Evolutionary conservation across 768 basidiomycete species (phyloP), one percentile per base, ranked within the genome.

Genomic region (Exidia glandulosa): DNA sequence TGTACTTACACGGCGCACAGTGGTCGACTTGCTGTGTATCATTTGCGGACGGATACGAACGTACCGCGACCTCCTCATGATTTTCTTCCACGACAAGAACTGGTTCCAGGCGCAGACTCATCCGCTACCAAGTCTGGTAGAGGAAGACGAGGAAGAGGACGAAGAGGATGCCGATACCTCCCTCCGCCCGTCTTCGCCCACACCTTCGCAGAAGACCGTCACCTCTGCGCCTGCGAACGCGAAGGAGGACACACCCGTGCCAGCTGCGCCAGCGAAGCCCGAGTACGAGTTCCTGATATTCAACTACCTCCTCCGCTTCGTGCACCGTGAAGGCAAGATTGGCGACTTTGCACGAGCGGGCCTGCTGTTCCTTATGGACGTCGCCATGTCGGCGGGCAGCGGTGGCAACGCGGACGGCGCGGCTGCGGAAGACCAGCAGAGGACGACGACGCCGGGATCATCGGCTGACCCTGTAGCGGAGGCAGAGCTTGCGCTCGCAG

Each of bases 201-300:
- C 82, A 23, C 79, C 81, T 5, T 87, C 87, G 1, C 80, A 83
- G 60, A 72, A 71, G 5, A 87, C 84, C 2, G 73, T 81, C 33
- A 82, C 75, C 32, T 83, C 81, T 12, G 78, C 73, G 37, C 64
- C 68, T 9, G 76, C 74, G 13, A 68, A 72, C 14, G 71, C 78
- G 9, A 29, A 23, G 30, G 41, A 45, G 19, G 19, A 14, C 16
- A 23, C 16, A 19, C 19, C 41, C 6, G 41, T 3, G 59, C 57
- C 10, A 45, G 65, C 66, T 3, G 62, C 69, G 0, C 70, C 71
- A 23, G 85, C 82, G 68, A 89, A 88, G 70, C 76, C 90, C 23
- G 92, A 95, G 73, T 95, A 95, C 67, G 94, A 98, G 69, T 97
- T 96, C 68, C 82, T 95, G 31, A 78, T 97, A 13, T 96, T 97